Evolutionary conservation across 352 stramenopile genomes (phyloP).

Genomic region (Pythium aquatile): DNA sequence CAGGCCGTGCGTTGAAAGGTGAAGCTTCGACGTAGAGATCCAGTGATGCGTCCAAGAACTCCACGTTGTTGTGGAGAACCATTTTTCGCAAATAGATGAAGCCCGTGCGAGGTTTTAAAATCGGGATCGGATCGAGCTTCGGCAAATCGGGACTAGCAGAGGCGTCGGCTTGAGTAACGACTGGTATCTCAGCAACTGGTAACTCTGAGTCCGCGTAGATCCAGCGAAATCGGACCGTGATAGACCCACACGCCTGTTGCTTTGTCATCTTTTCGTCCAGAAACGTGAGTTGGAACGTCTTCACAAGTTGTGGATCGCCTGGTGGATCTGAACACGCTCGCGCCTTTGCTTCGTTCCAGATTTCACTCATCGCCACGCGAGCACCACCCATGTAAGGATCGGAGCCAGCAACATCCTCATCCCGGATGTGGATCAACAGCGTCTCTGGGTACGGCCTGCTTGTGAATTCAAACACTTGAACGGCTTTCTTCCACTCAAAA

Average conservation of each 20-base stretch:
- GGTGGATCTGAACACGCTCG: slow-evolving; percentile 14
- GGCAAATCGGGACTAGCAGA: neutral
- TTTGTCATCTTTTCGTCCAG: slow-evolving; percentile 41
- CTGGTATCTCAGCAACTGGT: slow-evolving; percentile 13
- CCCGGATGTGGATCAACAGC: slow-evolving; percentile 37
- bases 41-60: slow-evolving; percentile 31
- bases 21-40: slow-evolving; percentile 38
- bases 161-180: neutral
- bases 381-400: slow-evolving; percentile 48
- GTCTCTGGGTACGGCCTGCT: slow-evolving; percentile 33
- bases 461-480: slow-evolving; percentile 40
- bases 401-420: slow-evolving; percentile 38
- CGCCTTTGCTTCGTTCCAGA: slow-evolving; percentile 27
- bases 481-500: slow-evolving; percentile 46
- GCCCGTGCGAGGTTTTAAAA: slow-evolving; percentile 13
- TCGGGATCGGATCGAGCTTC: neutral
- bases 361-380: slow-evolving; percentile 29
- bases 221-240: slow-evolving; percentile 44
- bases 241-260: slow-evolving; percentile 33
- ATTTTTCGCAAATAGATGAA: slow-evolving; percentile 33
- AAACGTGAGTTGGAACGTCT: slow-evolving; percentile 34
- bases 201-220: slow-evolving; percentile 32
- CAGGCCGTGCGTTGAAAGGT: neutral
- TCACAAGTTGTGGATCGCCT: slow-evolving; percentile 32
- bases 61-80: slow-evolving; percentile 22